Evolutionary conservation across 148 eudicot species (phyloP), one percentile per base, ranked within the genome.

Genomic region (Silene conica): DNA sequence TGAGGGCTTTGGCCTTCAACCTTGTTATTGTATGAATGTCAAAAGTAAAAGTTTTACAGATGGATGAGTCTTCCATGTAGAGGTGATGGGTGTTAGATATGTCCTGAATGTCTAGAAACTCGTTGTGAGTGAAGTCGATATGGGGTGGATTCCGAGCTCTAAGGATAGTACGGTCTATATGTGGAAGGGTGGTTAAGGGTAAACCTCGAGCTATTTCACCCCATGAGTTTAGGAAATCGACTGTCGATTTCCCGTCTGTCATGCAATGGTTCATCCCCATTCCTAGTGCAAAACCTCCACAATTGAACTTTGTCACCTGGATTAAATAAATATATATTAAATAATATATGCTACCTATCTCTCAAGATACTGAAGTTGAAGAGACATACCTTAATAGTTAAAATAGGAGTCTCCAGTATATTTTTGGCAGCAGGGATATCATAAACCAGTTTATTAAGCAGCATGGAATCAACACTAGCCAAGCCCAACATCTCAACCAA

Each of bases 401-500:
- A 79, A 79, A 87, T 85, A 67, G 97, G 97, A n/a, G 86, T 83
- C 46, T 90, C 89, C 3, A 92, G 80, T 25, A 92, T 80, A 50
- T 87, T 82, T 70, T 81, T 81, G n/a, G 96, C 92, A 43, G 83
- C 88, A 34, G 92, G 91, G 69, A 85, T 76, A 58, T 92, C 89
- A 81, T 87, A 87, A 74, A 92, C 96, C 66, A 92, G 76, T 80
- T 92, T 86, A 52, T 85, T 89, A 43, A 92, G 86, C 59, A 86
- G 81, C 12, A 80, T 81, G 20, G 96, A 91, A 78, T 92, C 92
- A 70, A 85, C 90, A 79, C 18, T 18, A 64, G 96, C 90, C 78
- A 84, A 81, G 9, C 56, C 77, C 8, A 81, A 8, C 72, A 81
- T 20, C 56, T 77, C 78, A 45, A 71, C 3, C 74, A 74, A 26